phyloP scores from a whole-genome alignment of 169 alveolate species.

The Plasmodium sp. region DNA sequence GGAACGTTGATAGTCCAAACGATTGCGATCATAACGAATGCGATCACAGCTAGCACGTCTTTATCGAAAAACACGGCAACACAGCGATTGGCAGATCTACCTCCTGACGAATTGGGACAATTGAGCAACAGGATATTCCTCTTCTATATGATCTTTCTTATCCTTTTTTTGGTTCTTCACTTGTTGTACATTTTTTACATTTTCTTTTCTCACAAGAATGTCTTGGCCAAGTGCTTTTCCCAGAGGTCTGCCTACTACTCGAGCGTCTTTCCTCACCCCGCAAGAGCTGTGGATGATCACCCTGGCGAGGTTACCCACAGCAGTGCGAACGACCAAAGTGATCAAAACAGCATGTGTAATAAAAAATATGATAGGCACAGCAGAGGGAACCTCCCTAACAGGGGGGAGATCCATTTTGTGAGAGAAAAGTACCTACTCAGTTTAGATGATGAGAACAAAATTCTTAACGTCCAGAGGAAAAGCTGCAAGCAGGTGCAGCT shows the following conservation, averaged over 20 bases:
- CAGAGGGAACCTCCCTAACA: background rate
- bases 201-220: slow-evolving; percentile 20
- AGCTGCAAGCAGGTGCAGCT: slow-evolving; percentile 1
- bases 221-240: slow-evolving; percentile 22
- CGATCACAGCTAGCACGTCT: slow-evolving; percentile 20
- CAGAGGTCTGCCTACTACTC: slow-evolving; percentile 56
- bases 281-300: background rate
- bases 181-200: slow-evolving; percentile 31
- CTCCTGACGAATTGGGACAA: background rate
- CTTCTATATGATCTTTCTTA: slow-evolving; percentile 44
- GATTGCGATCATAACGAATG: background rate
- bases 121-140: slow-evolving; percentile 17
- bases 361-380: background rate
- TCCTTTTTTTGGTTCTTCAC: slow-evolving; percentile 44
- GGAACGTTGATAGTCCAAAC: slow-evolving; percentile 27
- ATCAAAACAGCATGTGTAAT: background rate
- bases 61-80: background rate
- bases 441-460: slow-evolving; percentile 23
- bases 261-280: slow-evolving; percentile 21
- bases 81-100: background rate
- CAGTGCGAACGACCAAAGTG: background rate
- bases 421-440: slow-evolving; percentile 28
- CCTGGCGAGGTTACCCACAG: background rate
- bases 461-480: slow-evolving; percentile 3
- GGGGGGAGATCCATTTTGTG: background rate